Evolutionary conservation across 176 grass and related monocot species (phyloP), one percentile per base, ranked within the genome.

Genomic region (Eremochloa ophiuroides): DNA sequence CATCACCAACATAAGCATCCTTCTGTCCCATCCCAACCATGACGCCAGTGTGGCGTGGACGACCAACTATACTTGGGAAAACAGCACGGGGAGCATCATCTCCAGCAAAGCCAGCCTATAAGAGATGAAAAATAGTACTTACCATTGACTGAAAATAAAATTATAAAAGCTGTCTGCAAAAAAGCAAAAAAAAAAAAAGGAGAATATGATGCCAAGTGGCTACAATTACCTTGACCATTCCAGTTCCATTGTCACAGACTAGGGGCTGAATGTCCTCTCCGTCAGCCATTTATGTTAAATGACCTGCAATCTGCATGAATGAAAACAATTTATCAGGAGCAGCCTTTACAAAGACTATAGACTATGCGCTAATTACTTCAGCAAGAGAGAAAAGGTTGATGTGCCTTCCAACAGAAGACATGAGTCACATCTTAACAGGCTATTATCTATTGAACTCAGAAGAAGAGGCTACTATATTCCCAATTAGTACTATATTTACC

Each of bases 11-110:
- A 69, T 95, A 95, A 80, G 93, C 93, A 83, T 95, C 93, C 56
- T 95, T 95, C 69, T 95, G 93, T 50, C 93, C 93, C 93, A 95
- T 95, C 51, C 93, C 93, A 75, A 92, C 93, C 93, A 95, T 95
- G n/a, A 95, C 93, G 12, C 93, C 93, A 10, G 93, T 95, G 75
- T 95, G 93, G 72, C 93, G 93, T 69, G 93, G 93, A 34, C 89
- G 87, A 13, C 93, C 93, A 79, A 95, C 93, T 77, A 97, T 97
- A 79, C 90, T 93, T 63, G 94, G 94, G 87, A 97, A 97, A 68
- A 93, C 88, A 77, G 94, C 94, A 67, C 94, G 88, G 22, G 94
- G 94, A 76, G 94, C 91, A 73, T 97, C 94, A 18, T 97, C 94
- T 75, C 94, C 94, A 10, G 90, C 94, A 80, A 97, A 97, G 39